A percentile compares a stretch with the other conserved stretches of the same genome.
phyloP scores from a whole-genome alignment of 2,329 filamentous ascomycete species.

The Cercospora sojina region DNA sequence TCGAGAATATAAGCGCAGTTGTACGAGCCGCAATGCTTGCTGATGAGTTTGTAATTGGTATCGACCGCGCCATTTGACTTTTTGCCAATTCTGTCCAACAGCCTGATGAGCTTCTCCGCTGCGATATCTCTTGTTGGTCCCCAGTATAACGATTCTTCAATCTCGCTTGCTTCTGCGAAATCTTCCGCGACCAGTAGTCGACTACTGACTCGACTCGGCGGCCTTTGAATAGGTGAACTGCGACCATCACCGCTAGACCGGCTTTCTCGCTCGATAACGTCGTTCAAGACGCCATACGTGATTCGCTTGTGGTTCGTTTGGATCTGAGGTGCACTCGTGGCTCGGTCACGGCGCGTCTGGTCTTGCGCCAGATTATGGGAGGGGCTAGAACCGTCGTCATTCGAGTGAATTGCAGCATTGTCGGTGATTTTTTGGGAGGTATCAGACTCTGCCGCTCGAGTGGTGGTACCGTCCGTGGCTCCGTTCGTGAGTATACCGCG shows the following conservation, averaged over 20 bases:
- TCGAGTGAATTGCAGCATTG: background rate
- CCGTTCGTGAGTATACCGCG: background rate
- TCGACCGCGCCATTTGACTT: background rate
- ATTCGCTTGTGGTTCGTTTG: background rate
- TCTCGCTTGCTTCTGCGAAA: slow-evolving; percentile 3
- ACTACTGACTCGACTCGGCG: background rate
- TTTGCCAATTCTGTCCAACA: slow-evolving; percentile 10
- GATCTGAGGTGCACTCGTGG: background rate
- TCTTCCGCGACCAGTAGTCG: background rate
- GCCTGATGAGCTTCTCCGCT: slow-evolving; percentile 11
- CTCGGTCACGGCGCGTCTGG: background rate
- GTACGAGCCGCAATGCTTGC: slow-evolving; percentile 19
- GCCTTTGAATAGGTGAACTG: background rate
- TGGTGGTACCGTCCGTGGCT: background rate
- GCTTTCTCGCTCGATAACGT: background rate
- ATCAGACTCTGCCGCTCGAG: background rate
- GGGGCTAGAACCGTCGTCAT: background rate
- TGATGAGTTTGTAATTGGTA: slow-evolving; percentile 10
- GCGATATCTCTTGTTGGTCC: slow-evolving; percentile 16
- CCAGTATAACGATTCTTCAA: slow-evolving; percentile 20
- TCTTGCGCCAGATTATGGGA: background rate
- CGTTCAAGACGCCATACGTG: background rate
- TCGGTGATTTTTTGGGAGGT: background rate
- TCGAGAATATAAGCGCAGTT: slow-evolving; percentile 25
- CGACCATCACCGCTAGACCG: background rate